Evolutionary conservation across 148 eudicot genomes (phyloP).

Genomic region (Silene latifolia): DNA sequence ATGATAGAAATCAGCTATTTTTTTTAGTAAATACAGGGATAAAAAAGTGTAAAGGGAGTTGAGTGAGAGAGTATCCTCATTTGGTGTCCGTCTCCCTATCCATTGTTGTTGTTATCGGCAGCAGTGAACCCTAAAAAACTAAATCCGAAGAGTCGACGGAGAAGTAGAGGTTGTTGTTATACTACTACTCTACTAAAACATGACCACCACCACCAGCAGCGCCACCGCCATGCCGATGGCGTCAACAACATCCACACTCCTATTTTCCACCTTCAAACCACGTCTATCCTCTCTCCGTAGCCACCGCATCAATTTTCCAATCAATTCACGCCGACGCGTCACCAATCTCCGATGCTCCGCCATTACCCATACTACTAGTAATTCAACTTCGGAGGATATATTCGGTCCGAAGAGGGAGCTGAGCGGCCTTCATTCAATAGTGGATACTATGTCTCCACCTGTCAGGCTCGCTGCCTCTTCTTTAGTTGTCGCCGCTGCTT

Average conservation of each 20-base stretch:
- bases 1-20: too few species aligned
- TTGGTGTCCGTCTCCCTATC: not conserved
- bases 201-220: too few species aligned
- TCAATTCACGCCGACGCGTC: not conserved
- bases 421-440: not conserved
- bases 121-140: not conserved
- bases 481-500: not conserved
- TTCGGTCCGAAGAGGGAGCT: conserved; percentile 10
- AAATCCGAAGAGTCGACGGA: not conserved
- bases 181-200: too few species aligned
- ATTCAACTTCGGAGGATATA: not conserved
- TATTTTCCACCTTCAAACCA: not conserved
- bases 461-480: not conserved
- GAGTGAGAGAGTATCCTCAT: too few species aligned
- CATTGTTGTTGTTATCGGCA: not conserved
- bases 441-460: not conserved
- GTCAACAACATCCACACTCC: not conserved
- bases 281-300: not conserved
- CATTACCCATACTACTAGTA: too few species aligned
- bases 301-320: not conserved
- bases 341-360: not conserved
- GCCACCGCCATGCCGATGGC: not conserved
- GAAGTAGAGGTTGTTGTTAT: not conserved
- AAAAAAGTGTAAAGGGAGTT: too few species aligned
- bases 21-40: too few species aligned